phyloP scores from a whole-genome alignment of 805 yeast genomes.

The Starmera caribaea region DNA sequence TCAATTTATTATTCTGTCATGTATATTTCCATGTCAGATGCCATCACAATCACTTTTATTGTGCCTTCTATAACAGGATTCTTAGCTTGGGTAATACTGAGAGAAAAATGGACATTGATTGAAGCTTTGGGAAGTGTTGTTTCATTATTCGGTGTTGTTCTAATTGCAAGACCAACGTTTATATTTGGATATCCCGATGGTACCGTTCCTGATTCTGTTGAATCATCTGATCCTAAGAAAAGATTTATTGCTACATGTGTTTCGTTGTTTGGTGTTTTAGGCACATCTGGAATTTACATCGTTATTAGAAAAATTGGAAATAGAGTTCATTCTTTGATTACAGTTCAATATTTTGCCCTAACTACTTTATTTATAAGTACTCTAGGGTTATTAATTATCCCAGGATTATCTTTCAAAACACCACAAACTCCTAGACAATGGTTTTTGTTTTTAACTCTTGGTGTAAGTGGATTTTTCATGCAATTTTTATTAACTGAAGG shows the following conservation, averaged over 20 bases:
- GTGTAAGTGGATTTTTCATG: constrained; percentile 73
- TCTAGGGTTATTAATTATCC: constrained; percentile 41
- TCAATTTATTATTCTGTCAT: constrained; percentile 67
- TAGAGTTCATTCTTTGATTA: constrained; percentile 68
- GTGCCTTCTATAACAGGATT: constrained; percentile 71
- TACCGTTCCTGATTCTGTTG: constrained; percentile 26
- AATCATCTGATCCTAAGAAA: constrained; percentile 41
- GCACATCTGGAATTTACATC: constrained; percentile 63
- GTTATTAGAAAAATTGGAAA: constrained; percentile 67
- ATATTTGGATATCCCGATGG: constrained; percentile 39
- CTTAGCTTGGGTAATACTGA: constrained; percentile 55
- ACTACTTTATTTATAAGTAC: constrained; percentile 46
- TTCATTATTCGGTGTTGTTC: constrained; percentile 66
- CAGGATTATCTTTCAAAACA: constrained; percentile 46
- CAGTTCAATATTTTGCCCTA: constrained; percentile 70
- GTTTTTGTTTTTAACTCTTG: constrained; percentile 50
- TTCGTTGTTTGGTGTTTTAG: constrained; percentile 58
- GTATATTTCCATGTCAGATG: constrained; percentile 71
- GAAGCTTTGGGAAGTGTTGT: constrained; percentile 63
- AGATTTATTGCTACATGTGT: constrained; percentile 54
- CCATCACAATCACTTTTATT: constrained; percentile 70
- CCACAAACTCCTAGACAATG: constrained; percentile 63
- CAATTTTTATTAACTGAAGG: constrained; percentile 77
- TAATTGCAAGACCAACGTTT: constrained; percentile 76
- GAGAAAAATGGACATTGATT: constrained; percentile 53